Evolutionary conservation across 176 grass and related monocot genomes (phyloP), one percentile per base, ranked within the genome.

Genomic region (Cymbopogon citratus): DNA sequence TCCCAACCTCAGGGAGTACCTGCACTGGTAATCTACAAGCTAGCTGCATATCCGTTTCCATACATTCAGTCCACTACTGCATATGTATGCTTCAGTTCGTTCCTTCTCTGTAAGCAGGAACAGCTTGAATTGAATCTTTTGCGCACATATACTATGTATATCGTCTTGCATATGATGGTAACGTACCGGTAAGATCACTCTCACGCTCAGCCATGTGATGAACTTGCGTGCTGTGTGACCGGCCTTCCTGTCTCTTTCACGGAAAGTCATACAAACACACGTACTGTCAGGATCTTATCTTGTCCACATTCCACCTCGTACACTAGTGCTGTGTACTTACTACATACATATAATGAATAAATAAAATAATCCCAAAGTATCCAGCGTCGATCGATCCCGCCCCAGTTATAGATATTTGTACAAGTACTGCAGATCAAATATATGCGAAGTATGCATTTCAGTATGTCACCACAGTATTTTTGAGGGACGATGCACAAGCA

Each of bases 1-100:
- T 46, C 87, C 87, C 10, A 85, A 31, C 83, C 87, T 89, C 5
- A 71, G 87, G 73, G 87, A 89, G 78, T 89, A 89, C 78, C 54
- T 89, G 87, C 87, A 89, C 87, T 89, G 87, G 87, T 89, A 83
- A 89, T 69, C 65, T 52, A 52, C 31, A 1, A 49, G 41, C 41
- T 44, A 44, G 43, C 12, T 44, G 3, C 12, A 38, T 7, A 38
- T 38, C 36, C 35, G 35, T 36, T 36, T 36, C 35, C 35, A 39
- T 39, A 7, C 38, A 39, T 39, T 36, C 35, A 36, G 5, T 36
- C 35, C 35, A 40, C 39, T 40, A 40, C 39, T 39, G 7, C 38
- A 36, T 36, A 39, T 49, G 15, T 36, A 39, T 49, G 46, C 46
- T 49, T 49, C 45, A 11, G 1, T 48, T 14, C 48, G 1, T 52